Percentiles rank a stretch among this genome's conserved stretches.
Conservation (phyloP, 805 yeast species). For the Dipodascopsis uninucleata region DNA sequence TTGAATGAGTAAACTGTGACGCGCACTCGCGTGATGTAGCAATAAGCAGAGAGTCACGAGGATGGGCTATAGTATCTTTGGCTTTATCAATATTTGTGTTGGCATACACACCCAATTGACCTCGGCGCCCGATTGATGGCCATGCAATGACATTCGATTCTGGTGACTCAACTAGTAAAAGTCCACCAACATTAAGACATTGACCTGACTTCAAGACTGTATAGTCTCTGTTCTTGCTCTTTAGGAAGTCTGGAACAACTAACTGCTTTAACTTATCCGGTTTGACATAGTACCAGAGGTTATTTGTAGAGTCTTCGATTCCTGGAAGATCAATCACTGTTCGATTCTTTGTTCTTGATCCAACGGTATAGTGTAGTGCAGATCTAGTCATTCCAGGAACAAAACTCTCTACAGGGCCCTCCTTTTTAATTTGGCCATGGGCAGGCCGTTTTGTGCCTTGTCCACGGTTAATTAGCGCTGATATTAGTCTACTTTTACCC, state of each 20-base stretch:
- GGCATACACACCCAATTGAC: slow-evolving; percentile 25
- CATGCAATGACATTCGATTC: slow-evolving; percentile 33
- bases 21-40: slow-evolving; percentile 7
- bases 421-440: background rate
- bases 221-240: slow-evolving; percentile 29
- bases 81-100: slow-evolving; percentile 30
- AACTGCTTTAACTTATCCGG: slow-evolving; percentile 26
- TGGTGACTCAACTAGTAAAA: slow-evolving; percentile 33
- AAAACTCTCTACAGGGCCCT: slow-evolving; percentile 38
- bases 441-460: background rate
- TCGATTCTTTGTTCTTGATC: slow-evolving; percentile 31
- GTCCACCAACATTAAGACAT: slow-evolving; percentile 35
- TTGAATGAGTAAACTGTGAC: slow-evolving; percentile 2
- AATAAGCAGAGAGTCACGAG: slow-evolving; percentile 8
- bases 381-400: slow-evolving; percentile 73
- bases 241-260: slow-evolving; percentile 12
- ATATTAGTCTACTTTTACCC: slow-evolving; percentile 74
- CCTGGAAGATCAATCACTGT: slow-evolving; percentile 36
- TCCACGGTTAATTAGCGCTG: slow-evolving; percentile 60
- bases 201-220: slow-evolving; percentile 27
- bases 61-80: slow-evolving; percentile 13
- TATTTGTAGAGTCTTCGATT: slow-evolving; percentile 26
- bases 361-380: slow-evolving; percentile 42
- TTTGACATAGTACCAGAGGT: slow-evolving; percentile 28
- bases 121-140: slow-evolving; percentile 32